phyloP scores from a whole-genome alignment of 1,139 yeast species.

The Suhomyces chickasaworum region DNA sequence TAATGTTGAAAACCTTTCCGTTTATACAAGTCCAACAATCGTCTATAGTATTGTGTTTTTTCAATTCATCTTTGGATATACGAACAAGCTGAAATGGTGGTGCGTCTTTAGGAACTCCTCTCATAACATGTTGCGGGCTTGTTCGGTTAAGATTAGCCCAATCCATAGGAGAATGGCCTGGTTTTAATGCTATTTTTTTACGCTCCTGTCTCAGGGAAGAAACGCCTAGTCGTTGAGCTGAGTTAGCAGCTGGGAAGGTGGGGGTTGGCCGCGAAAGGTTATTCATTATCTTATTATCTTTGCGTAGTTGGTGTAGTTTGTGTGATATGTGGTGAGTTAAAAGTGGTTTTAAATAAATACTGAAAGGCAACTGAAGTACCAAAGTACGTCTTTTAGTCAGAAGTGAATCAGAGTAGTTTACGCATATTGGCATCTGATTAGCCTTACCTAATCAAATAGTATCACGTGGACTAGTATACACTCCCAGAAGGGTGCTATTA shows the following conservation, averaged over 20 bases:
- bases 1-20: conserved; percentile 81
- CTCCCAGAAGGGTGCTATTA: no score
- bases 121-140: conserved; percentile 32
- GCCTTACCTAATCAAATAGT: no score
- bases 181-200: conserved; percentile 63
- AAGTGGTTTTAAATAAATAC: not conserved
- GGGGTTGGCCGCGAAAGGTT: conserved; percentile 8
- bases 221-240: conserved; percentile 40
- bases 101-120: conserved; percentile 43
- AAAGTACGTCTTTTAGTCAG: no score
- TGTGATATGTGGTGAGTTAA: not conserved
- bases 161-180: conserved; percentile 85
- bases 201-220: conserved; percentile 27
- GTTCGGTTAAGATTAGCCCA: conserved; percentile 68
- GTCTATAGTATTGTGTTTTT: conserved; percentile 53
- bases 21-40: conserved; percentile 89
- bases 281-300: not conserved
- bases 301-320: no score
- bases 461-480: no score
- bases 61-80: conserved; percentile 61
- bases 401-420: no score
- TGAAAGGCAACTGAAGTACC: not conserved
- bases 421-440: no score
- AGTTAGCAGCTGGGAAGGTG: conserved; percentile 41
- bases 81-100: conserved; percentile 51